phyloP scores from a whole-genome alignment of 441 rosid species.

The Gossypium schwendimanii region DNA sequence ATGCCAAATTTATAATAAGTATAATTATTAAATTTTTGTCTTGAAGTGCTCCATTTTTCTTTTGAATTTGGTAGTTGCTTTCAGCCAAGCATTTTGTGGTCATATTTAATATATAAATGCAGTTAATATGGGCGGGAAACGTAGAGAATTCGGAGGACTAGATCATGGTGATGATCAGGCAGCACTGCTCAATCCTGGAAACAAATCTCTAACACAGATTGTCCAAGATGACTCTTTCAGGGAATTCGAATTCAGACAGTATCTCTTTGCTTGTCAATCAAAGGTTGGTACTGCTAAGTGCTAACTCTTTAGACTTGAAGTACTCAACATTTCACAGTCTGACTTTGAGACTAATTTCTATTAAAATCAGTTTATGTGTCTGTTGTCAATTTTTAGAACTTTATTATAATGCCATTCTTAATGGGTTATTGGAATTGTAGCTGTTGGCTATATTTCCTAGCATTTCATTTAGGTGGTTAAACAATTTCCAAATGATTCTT shows the following conservation, averaged over 20 bases:
- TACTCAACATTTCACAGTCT: neutral
- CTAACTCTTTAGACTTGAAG: slow-evolving; percentile 13
- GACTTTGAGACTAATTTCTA: neutral
- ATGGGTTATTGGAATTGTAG: neutral
- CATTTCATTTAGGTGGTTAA: neutral
- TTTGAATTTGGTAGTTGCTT: slow-evolving; percentile 1
- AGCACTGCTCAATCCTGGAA: slow-evolving; percentile 68
- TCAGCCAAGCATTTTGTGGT: slow-evolving; percentile 11
- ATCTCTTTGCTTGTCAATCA: slow-evolving; percentile 91
- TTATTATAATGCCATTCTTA: neutral
- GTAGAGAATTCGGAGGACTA: slow-evolving; percentile 82
- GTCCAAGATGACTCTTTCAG: slow-evolving; percentile 94
- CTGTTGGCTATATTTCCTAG: neutral
- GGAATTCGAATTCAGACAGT: slow-evolving; percentile 93
- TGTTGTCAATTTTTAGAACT: neutral
- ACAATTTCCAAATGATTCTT: neutral
- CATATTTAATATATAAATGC: slow-evolving; percentile 25
- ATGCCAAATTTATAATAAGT: neutral
- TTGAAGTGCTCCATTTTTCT: slow-evolving; percentile 3
- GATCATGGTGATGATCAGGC: slow-evolving; percentile 94
- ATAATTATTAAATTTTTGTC: neutral
- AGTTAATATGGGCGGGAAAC: slow-evolving; percentile 71
- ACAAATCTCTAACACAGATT: slow-evolving; percentile 65
- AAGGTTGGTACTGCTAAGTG: slow-evolving; percentile 50
- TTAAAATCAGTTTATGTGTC: neutral